Conservation (phyloP, 2,329 filamentous ascomycete species). For the Aspergillus niger region DNA sequence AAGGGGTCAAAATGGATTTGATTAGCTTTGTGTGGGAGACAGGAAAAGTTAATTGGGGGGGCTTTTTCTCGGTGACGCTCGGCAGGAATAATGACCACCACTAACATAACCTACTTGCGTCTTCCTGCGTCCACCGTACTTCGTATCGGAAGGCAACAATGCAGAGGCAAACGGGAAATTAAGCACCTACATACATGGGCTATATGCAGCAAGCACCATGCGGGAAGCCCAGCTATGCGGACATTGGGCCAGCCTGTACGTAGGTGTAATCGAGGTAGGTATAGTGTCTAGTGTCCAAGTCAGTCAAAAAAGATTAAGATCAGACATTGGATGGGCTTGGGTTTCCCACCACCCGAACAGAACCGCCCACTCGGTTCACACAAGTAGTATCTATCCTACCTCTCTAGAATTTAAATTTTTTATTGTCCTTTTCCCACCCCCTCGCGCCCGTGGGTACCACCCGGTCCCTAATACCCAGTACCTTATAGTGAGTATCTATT, state of each 20-base stretch:
- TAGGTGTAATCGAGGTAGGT: no score
- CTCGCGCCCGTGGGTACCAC: not conserved
- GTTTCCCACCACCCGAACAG: conserved; percentile 8
- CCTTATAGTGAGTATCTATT: not conserved
- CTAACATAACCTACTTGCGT: not conserved
- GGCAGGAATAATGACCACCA: not conserved
- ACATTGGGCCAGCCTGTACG: not conserved
- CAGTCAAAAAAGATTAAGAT: not conserved
- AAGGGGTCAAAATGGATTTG: not conserved
- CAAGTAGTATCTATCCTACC: not conserved
- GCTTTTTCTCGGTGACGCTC: not conserved
- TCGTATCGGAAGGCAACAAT: not conserved
- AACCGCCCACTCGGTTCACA: conserved; percentile 15
- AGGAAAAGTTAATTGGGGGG: not conserved
- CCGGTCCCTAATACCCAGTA: not conserved
- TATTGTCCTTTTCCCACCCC: no score
- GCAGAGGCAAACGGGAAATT: not conserved
- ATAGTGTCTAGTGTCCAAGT: not conserved
- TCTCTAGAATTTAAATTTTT: no score
- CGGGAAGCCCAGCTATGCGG: not conserved
- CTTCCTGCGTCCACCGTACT: not conserved
- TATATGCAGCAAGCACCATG: not conserved
- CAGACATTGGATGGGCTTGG: conserved; percentile 4
- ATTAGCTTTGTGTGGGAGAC: not conserved
- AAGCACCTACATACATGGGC: not conserved